Evolutionary conservation across 2,329 filamentous ascomycete genomes (phyloP).

Genomic region (Volutella citrinella): DNA sequence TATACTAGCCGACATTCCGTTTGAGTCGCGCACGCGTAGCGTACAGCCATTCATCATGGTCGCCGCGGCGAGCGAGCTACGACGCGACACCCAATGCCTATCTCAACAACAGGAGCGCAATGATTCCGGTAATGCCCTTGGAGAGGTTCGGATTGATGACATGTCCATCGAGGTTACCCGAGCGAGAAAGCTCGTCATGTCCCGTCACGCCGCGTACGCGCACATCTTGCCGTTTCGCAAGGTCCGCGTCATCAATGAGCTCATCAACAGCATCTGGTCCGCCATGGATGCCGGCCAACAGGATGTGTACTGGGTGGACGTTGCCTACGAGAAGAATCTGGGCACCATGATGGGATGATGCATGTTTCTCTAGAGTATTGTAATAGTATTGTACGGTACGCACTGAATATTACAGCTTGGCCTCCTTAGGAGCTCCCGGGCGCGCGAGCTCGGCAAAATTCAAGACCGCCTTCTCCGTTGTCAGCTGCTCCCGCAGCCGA

Average conservation of each 20-base stretch:
- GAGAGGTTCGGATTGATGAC: neutral
- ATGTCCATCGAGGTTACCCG: constrained; percentile 12
- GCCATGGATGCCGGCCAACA: constrained; percentile 11
- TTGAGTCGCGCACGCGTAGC: constrained; percentile 9
- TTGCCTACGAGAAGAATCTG: constrained; percentile 14
- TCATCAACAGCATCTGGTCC: constrained; percentile 15
- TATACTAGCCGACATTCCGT: constrained; percentile 22
- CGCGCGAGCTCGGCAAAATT: constrained; percentile 6
- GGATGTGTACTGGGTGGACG: constrained; percentile 18
- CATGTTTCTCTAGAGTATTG: too few species aligned
- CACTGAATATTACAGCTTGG: constrained; percentile 7
- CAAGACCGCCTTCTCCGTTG: constrained; percentile 4
- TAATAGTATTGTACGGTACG: too few species aligned
- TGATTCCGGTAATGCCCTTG: neutral
- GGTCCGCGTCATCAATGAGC: constrained; percentile 12
- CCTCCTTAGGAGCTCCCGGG: constrained; percentile 1
- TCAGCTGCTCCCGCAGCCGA: constrained; percentile 3
- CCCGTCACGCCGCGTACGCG: constrained; percentile 11
- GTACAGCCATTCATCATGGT: constrained; percentile 13
- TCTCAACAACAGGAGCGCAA: neutral
- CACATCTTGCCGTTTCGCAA: constrained; percentile 14
- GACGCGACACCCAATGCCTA: neutral
- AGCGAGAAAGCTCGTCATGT: constrained; percentile 13
- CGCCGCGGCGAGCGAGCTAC: constrained; percentile 15
- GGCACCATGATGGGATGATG: constrained; percentile 17